phyloP scores from a whole-genome alignment of 176 grass and related monocot species.

The Triticum dicoccoides region DNA sequence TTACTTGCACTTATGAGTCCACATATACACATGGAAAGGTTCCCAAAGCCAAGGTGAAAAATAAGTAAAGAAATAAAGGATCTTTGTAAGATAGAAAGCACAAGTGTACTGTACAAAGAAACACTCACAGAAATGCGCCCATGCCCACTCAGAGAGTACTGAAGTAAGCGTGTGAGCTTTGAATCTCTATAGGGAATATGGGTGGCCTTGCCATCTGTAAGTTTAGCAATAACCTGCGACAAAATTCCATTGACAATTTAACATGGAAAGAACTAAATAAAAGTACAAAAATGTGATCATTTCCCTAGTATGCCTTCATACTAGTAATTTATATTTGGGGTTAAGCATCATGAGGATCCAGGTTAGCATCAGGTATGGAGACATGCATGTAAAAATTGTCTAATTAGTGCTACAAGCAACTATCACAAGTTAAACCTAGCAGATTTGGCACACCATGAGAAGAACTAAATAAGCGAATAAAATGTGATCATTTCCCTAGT shows the following conservation, averaged over 20 bases:
- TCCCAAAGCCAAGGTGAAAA: background rate
- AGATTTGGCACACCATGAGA: background rate
- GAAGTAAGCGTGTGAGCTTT: conserved; percentile 95
- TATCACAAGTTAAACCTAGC: background rate
- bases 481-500: conserved; percentile 5
- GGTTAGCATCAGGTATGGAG: background rate
- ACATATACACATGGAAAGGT: background rate
- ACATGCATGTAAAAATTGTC: background rate
- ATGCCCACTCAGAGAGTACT: conserved; percentile 92
- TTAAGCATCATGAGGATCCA: background rate
- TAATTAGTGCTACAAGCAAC: background rate
- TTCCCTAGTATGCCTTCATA: background rate
- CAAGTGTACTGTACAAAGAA: conserved; percentile 20
- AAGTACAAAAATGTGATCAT: conserved; percentile 19
- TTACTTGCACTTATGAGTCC: background rate
- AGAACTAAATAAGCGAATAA: conserved; percentile 28
- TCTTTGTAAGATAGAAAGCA: conserved; percentile 4
- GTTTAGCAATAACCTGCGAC: conserved; percentile 87
- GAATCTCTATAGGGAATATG: conserved; percentile 98
- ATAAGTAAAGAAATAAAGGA: conserved; percentile 1
- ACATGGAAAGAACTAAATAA: conserved; percentile 14
- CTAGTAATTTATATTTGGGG: background rate
- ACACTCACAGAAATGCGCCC: conserved; percentile 91
- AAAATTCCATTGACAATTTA: conserved; percentile 20
- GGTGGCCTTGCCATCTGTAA: conserved; percentile 95